phyloP scores from a whole-genome alignment of 352 stramenopile genomes.

The Phytopythium delawarense region DNA sequence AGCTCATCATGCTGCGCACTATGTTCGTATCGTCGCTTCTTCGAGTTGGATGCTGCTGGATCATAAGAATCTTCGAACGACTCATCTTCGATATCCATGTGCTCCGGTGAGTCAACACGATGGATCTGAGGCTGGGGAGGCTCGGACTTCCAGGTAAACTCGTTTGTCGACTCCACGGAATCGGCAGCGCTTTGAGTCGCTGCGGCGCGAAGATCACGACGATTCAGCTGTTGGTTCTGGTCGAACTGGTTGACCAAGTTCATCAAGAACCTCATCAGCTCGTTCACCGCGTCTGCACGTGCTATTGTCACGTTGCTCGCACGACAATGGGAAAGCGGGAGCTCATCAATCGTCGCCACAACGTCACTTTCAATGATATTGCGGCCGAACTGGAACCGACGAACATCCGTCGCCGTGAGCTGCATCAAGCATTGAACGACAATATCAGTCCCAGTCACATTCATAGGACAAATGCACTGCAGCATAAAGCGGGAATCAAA shows the following conservation, averaged over 20 bases:
- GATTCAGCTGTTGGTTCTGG: slow-evolving; percentile 13
- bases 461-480: not conserved
- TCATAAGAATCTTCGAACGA: not conserved
- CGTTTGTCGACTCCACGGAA: not conserved
- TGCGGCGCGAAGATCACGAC: not conserved
- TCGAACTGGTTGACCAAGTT: slow-evolving; percentile 30
- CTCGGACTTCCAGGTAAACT: not conserved
- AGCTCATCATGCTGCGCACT: not conserved
- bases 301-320: slow-evolving; percentile 20
- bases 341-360: slow-evolving; percentile 30
- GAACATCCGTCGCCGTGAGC: slow-evolving; percentile 12
- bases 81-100: not conserved
- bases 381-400: slow-evolving; percentile 4
- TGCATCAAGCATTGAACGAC: slow-evolving; percentile 1
- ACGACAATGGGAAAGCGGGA: slow-evolving; percentile 27
- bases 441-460: not conserved
- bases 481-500: slow-evolving; percentile 7
- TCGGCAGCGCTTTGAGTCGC: not conserved
- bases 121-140: not conserved
- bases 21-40: slow-evolving; percentile 1
- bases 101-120: not conserved
- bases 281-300: slow-evolving; percentile 35
- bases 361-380: slow-evolving; percentile 28
- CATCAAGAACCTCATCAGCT: slow-evolving; percentile 40
- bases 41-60: not conserved